Evolutionary conservation across 805 yeast species (phyloP).

Genomic region (Zygotorulaspora chibaensis): DNA sequence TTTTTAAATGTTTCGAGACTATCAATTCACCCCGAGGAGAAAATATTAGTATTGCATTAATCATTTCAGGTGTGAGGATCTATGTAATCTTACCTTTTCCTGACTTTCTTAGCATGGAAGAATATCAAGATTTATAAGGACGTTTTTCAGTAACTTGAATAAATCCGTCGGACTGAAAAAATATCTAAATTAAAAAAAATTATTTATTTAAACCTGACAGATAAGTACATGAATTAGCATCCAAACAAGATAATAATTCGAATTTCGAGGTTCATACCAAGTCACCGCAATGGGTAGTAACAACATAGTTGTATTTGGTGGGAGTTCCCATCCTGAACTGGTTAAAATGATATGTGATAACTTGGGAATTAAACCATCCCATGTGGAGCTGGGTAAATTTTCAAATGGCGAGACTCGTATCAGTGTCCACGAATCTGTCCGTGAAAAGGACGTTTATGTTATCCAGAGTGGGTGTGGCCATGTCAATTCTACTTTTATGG

Average conservation of each 20-base stretch:
- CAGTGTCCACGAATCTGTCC: conserved; percentile 77
- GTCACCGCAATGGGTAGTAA: conserved; percentile 46
- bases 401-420: conserved; percentile 95
- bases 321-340: conserved; percentile 80
- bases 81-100: not conserved
- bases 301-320: conserved; percentile 83
- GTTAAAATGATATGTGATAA: conserved; percentile 71
- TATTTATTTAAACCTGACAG: not conserved
- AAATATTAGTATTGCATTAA: conserved; percentile 75
- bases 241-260: too few relatives aligned
- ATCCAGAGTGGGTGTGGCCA: conserved; percentile 82
- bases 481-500: conserved; percentile 83
- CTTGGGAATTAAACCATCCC: conserved; percentile 68
- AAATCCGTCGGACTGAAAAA: too few relatives aligned
- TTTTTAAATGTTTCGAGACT: conserved; percentile 66
- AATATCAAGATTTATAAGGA: too few relatives aligned
- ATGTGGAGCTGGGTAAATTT: conserved; percentile 58
- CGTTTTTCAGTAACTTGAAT: too few relatives aligned
- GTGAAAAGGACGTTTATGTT: conserved; percentile 94
- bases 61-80: conserved; percentile 44
- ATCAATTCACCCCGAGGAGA: conserved; percentile 80
- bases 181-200: too few relatives aligned
- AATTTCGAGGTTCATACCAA: not conserved
- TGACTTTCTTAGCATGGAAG: too few relatives aligned
- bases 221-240: not conserved